Evolutionary conservation across 2,329 filamentous ascomycete species (phyloP).

Genomic region (Byssochlamys sp.): DNA sequence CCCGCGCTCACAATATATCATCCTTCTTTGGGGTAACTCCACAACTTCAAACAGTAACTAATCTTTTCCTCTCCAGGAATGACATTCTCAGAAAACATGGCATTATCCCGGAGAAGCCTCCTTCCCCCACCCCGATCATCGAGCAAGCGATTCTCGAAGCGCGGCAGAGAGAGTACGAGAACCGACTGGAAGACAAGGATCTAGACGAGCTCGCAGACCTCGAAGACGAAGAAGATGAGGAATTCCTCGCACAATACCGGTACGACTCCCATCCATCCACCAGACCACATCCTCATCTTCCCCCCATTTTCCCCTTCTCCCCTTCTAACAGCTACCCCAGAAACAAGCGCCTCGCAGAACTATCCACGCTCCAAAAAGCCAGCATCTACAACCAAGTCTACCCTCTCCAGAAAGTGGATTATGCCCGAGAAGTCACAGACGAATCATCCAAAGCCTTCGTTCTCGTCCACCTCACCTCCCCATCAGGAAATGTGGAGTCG

Average conservation of each 20-base stretch:
- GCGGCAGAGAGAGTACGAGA: slow-evolving; percentile 74
- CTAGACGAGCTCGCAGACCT: slow-evolving; percentile 86
- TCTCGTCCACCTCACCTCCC: slow-evolving; percentile 72
- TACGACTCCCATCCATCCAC: slow-evolving; percentile 14
- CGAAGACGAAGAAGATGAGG: slow-evolving; percentile 91
- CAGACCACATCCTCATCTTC: no score
- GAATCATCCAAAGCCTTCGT: slow-evolving; percentile 61
- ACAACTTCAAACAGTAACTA: slow-evolving; percentile 1
- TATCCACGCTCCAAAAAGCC: slow-evolving; percentile 64
- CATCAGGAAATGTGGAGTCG: slow-evolving; percentile 74
- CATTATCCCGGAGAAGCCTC: slow-evolving; percentile 93
- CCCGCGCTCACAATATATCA: neutral
- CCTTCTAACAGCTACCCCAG: slow-evolving; percentile 20
- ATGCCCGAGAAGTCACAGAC: slow-evolving; percentile 81
- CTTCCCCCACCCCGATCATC: slow-evolving; percentile 89
- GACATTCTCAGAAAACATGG: slow-evolving; percentile 95
- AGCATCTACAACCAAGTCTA: slow-evolving; percentile 84
- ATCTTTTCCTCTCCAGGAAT: slow-evolving; percentile 57
- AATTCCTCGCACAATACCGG: slow-evolving; percentile 78
- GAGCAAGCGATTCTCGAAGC: slow-evolving; percentile 86
- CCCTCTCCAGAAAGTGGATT: slow-evolving; percentile 88
- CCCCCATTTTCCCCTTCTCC: neutral
- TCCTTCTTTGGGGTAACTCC: no score
- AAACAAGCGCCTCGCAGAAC: slow-evolving; percentile 75
- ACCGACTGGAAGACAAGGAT: slow-evolving; percentile 85